A percentile compares a stretch with the other conserved stretches of the same genome.
Evolutionary conservation across 306 rosid genomes (phyloP).

Genomic region (barrel medic (Medicago truncatula)): MtrunA17r5.0-ANR NC_053046.1:7313001-7313500

Average conservation of each 20-base stretch:
- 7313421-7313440: conserved; percentile 40
- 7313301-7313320: conserved; percentile 45
- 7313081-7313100: conserved; percentile 75
- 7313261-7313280: conserved; percentile 64
- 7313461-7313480: conserved; percentile 14
- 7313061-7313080: conserved; percentile 76
- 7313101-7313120: conserved; percentile 70
- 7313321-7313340: conserved; percentile 44
- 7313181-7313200: conserved; percentile 61
- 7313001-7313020: conserved; percentile 72
- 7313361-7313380: conserved; percentile 54
- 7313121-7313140: conserved; percentile 91
- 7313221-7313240: conserved; percentile 64
- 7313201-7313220: conserved; percentile 68
- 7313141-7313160: conserved; percentile 97
- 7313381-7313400: conserved; percentile 51
- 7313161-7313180: conserved; percentile 82
- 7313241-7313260: conserved; percentile 56
- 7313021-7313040: conserved; percentile 61
- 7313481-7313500: conserved; percentile 17
- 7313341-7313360: conserved; percentile 64
- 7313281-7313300: conserved; percentile 55
- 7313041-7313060: conserved; percentile 74
- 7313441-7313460: conserved; percentile 9
- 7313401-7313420: conserved; percentile 30